Base-by-base conservation (phyloP, 1,284 basidiomycete species). In the Trametes pubescens region DNA sequence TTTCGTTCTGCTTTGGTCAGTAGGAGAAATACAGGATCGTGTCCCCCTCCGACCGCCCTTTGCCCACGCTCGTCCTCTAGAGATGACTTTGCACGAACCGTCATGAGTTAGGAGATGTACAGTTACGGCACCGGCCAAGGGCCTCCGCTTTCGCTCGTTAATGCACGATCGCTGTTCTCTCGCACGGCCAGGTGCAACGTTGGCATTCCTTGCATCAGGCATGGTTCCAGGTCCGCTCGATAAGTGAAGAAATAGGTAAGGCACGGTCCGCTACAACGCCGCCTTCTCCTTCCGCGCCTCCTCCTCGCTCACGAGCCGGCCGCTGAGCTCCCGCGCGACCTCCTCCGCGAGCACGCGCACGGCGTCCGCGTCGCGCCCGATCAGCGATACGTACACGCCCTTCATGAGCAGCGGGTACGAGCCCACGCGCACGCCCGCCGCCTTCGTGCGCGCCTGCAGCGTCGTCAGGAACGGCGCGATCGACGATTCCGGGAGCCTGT, bases 401-500 rank as follows among this genome's bases (percentile, higher is more conserved):
- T 78, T 79, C 59, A 82, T 77, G 18, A 92, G 76, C 52, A 86
- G 82, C 7, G 92, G 92, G 74, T 94, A 96, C 18, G 90, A 93
- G 4, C 95, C 94, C 34, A 97, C 86, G 72, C 92, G 90, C 62
- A 99, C 89, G 14, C 88, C 89, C 63, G 93, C 90, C 3, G 84
- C 79, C 73, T 86, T 89, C 18, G 95, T 86, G 51, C 92, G 87
- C 22, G 85, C 83, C 72, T 95, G 92, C 0, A 99, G 83, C 16
- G 84, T 79, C 0, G 92, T 91, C 35, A 98, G 84, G 78, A 91
- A 97, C 0, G 96, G 95, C 2, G 94, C 93, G 62, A 98, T 98
- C 63, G 87, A 87, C 2, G 92, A 94, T 79, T 98, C 96, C 0
- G 93, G 89, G 46, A 89, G 82, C 34, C 93, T 94, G 35, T 58